Conservation (phyloP, 352 stramenopile genomes). For the Phytophthora pluvialis region DNA sequence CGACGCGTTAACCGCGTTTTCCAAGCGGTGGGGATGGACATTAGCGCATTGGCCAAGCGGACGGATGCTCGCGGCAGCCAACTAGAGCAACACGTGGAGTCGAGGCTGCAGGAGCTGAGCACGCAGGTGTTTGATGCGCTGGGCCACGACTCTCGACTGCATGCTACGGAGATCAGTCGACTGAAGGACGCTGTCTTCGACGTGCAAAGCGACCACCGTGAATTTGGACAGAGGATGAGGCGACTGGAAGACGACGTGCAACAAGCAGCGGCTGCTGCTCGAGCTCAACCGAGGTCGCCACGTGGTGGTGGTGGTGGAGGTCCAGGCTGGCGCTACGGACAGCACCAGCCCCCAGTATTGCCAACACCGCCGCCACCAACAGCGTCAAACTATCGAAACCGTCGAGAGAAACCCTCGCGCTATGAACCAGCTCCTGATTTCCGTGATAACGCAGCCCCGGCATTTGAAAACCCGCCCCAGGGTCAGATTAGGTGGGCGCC, state of each 20-base stretch:
- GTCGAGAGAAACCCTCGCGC: conserved; percentile 31
- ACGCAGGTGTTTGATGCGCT: conserved; percentile 53
- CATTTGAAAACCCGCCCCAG: conserved; percentile 19
- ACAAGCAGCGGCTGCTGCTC: conserved; percentile 22
- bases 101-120: conserved; percentile 40
- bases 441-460: conserved; percentile 6
- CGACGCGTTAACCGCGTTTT: conserved; percentile 38
- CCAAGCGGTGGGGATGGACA: conserved; percentile 37
- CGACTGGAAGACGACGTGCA: conserved; percentile 39
- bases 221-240: conserved; percentile 34
- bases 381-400: conserved; percentile 2
- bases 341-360: conserved; percentile 1
- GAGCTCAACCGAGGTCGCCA: conserved; percentile 13
- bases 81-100: conserved; percentile 39
- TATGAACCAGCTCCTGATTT: conserved; percentile 31
- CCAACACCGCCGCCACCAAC: conserved; percentile 8
- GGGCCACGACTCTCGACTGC: conserved; percentile 44
- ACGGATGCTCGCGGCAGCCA: conserved; percentile 25
- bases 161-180: conserved; percentile 53
- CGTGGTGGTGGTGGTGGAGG: conserved; percentile 20
- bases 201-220: conserved; percentile 40
- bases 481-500: conserved; percentile 28
- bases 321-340: conserved; percentile 9
- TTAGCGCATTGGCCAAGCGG: conserved; percentile 36
- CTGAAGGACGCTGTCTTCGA: conserved; percentile 61